Conservation (phyloP, 768 basidiomycete species). For the Boletus bicolor region DNA sequence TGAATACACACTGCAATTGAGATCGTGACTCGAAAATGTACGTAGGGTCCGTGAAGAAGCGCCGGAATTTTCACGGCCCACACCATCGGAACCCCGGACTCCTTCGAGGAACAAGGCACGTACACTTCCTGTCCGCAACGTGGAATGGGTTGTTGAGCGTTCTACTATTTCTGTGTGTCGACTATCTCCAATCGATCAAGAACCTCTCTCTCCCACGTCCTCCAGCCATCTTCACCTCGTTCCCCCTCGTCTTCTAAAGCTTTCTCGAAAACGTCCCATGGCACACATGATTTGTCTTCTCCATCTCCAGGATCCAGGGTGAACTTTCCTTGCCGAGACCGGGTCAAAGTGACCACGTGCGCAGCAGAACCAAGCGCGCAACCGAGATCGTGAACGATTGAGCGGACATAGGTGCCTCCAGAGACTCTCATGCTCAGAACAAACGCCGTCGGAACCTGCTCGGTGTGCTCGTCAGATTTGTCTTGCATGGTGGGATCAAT, state of each 20-base stretch:
- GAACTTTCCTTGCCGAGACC: constrained; percentile 88
- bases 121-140: background rate
- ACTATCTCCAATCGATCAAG: constrained; percentile 64
- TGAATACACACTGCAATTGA: background rate
- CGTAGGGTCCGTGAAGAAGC: too few relatives aligned
- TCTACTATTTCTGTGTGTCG: constrained; percentile 26
- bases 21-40: background rate
- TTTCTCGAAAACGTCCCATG: constrained; percentile 70
- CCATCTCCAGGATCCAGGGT: constrained; percentile 47
- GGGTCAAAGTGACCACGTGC: constrained; percentile 87
- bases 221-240: constrained; percentile 64
- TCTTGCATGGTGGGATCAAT: constrained; percentile 36
- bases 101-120: background rate
- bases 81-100: background rate
- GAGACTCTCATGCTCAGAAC: constrained; percentile 91
- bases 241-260: constrained; percentile 53
- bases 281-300: constrained; percentile 59
- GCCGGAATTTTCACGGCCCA: constrained; percentile 1
- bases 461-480: constrained; percentile 30
- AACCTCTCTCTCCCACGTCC: constrained; percentile 80
- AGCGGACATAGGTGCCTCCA: constrained; percentile 95
- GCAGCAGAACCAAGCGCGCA: constrained; percentile 82
- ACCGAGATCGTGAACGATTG: constrained; percentile 91
- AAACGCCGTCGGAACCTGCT: constrained; percentile 67
- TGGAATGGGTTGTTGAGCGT: background rate